Conservation (phyloP, 257 asterid genomes). For the Agastache rugosa region DNA sequence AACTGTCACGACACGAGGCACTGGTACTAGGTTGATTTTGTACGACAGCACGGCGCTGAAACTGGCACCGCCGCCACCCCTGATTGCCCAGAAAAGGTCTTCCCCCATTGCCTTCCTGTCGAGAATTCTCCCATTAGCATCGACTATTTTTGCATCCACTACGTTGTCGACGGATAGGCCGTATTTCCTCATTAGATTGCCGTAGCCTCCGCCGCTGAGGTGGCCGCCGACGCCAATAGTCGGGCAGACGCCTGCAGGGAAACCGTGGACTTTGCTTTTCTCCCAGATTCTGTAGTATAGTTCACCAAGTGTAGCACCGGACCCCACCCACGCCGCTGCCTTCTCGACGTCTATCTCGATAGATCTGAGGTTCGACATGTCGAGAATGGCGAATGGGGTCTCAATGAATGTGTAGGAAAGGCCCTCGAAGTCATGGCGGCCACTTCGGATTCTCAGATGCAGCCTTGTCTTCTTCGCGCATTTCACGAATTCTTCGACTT, state of each 20-base stretch:
- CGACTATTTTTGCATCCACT: constrained; percentile 47
- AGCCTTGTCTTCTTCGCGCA: constrained; percentile 33
- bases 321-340: constrained; percentile 45
- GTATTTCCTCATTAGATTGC: constrained; percentile 39
- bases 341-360: constrained; percentile 27
- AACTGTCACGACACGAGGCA: constrained; percentile 37
- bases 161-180: constrained; percentile 44
- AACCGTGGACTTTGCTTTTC: constrained; percentile 41
- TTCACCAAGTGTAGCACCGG: constrained; percentile 48
- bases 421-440: constrained; percentile 67
- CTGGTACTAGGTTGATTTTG: constrained; percentile 37
- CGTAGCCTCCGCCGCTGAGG: constrained; percentile 35
- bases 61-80: constrained; percentile 48
- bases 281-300: constrained; percentile 41
- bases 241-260: constrained; percentile 48
- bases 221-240: constrained; percentile 43
- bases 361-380: constrained; percentile 46
- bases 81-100: constrained; percentile 50
- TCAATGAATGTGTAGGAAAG: constrained; percentile 41
- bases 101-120: constrained; percentile 49
- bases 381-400: constrained; percentile 37
- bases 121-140: constrained; percentile 36
- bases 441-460: constrained; percentile 54
- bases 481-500: constrained; percentile 17
- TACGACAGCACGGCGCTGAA: constrained; percentile 40